Evolutionary conservation across 345 rosid genomes (phyloP).

Genomic region (Psidium friedrichsthalianum): DNA sequence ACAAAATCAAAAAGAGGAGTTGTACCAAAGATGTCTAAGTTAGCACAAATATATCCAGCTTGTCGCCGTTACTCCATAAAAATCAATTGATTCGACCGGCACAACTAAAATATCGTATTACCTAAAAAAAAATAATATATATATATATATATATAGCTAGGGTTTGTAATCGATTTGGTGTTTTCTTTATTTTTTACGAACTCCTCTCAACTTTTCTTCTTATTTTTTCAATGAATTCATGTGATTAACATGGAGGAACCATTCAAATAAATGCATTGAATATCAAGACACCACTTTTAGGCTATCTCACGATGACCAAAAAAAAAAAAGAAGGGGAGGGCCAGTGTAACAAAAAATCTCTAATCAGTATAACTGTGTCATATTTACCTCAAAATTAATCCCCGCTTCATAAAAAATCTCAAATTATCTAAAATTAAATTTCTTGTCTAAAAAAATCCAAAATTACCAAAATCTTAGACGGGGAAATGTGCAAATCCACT

Average conservation of each 20-base stretch:
- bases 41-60: background rate
- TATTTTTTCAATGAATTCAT: background rate
- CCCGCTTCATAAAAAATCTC: background rate
- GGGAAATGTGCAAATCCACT: background rate
- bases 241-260: background rate
- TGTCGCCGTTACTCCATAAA: background rate
- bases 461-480: background rate
- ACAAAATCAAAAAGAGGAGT: background rate
- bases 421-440: background rate
- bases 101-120: accelerated
- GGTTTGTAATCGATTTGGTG: accelerated
- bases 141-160: background rate
- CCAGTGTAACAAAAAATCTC: background rate
- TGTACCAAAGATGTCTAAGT: background rate
- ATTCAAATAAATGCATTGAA: background rate
- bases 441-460: background rate
- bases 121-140: too few relatives aligned
- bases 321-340: background rate
- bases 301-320: background rate
- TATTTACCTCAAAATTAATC: background rate
- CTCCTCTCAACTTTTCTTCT: background rate
- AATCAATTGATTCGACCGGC: accelerated
- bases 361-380: accelerated
- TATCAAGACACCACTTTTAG: background rate
- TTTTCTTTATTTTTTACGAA: background rate